These are phyloP conservation scores for Metschnikowia henanensis DNA, from an alignment of 805 yeast species.

Conservation along the genomic window DNA sequence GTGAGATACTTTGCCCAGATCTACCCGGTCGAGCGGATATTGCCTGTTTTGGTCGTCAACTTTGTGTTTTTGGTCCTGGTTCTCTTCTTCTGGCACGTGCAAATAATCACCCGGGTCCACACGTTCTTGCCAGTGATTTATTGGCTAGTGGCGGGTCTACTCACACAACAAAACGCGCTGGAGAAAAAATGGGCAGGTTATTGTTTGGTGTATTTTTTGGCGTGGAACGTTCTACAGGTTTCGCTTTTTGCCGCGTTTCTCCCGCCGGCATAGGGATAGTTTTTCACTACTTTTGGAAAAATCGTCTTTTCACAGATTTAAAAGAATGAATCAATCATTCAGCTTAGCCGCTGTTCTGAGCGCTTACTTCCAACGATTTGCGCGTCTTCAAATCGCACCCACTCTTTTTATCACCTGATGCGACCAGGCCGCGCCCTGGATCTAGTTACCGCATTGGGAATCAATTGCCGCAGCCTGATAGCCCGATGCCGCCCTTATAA, in stretches of 20 bases:
- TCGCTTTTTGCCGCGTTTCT: slow-evolving; percentile 76
- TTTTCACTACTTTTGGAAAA: too few species aligned
- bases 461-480: slow-evolving; percentile 14
- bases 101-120: slow-evolving; percentile 77
- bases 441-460: slow-evolving; percentile 14
- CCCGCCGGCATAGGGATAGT: slow-evolving; percentile 98
- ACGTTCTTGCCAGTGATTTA: slow-evolving; percentile 74
- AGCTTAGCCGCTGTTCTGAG: too few species aligned
- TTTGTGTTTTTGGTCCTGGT: slow-evolving; percentile 49
- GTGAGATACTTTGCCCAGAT: slow-evolving; percentile 34
- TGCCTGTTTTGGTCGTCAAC: slow-evolving; percentile 45
- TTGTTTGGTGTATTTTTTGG: slow-evolving; percentile 41
- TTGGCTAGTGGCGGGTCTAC: slow-evolving; percentile 59
- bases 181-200: slow-evolving; percentile 15
- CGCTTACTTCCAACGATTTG: too few species aligned
- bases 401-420: slow-evolving; percentile 5
- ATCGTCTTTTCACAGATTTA: too few species aligned
- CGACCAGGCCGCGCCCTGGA: slow-evolving; percentile 9
- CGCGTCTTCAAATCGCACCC: too few species aligned
- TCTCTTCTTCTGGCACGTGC: slow-evolving; percentile 73
- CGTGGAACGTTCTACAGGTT: slow-evolving; percentile 72
- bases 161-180: slow-evolving; percentile 20
- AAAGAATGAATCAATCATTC: too few species aligned
- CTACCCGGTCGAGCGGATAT: slow-evolving; percentile 33
- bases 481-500: slow-evolving; percentile 6